Evolutionary conservation across 345 rosid species (phyloP).

Genomic region (Citrus reticulata): DNA sequence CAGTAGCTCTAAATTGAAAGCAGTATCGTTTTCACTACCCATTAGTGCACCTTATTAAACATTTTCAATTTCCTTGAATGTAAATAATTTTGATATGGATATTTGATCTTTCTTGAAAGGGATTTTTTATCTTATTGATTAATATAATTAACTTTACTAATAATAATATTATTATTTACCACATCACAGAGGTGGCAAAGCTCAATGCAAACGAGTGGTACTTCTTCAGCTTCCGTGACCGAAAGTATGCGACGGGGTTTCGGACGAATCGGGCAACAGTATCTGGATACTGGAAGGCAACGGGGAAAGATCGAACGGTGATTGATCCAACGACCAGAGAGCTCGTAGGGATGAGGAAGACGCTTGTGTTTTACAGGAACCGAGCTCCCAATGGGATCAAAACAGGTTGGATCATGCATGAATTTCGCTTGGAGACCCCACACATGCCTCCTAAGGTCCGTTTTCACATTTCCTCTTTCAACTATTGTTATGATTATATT

Average conservation of each 20-base stretch:
- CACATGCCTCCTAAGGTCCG: slow-evolving; percentile 92
- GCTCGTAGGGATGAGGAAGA: slow-evolving; percentile 96
- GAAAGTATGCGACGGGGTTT: slow-evolving; percentile 92
- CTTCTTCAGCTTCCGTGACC: slow-evolving; percentile 93
- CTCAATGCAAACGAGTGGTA: slow-evolving; percentile 93
- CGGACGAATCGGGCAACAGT: slow-evolving; percentile 82
- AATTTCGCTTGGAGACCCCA: slow-evolving; percentile 88
- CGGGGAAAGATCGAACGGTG: slow-evolving; percentile 92
- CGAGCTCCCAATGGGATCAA: slow-evolving; percentile 96
- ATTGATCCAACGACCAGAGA: slow-evolving; percentile 54
- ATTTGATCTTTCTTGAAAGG: slow-evolving; percentile 9
- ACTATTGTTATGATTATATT: not conserved
- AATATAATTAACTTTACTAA: not conserved
- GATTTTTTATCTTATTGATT: slow-evolving; percentile 2
- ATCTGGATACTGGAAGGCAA: slow-evolving; percentile 96
- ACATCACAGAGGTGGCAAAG: slow-evolving; percentile 72
- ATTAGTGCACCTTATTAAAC: too few relatives aligned
- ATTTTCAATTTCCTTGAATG: too few relatives aligned
- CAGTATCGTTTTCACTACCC: too few relatives aligned
- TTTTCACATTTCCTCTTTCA: not conserved
- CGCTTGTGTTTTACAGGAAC: slow-evolving; percentile 81
- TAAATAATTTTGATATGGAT: too few relatives aligned
- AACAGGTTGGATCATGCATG: slow-evolving; percentile 99
- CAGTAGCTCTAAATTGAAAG: too few relatives aligned
- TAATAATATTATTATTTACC: too few relatives aligned